These are phyloP conservation scores for Dianthus caryophyllus DNA, from an alignment of 148 eudicot genomes.

Conservation along the genomic window DNA sequence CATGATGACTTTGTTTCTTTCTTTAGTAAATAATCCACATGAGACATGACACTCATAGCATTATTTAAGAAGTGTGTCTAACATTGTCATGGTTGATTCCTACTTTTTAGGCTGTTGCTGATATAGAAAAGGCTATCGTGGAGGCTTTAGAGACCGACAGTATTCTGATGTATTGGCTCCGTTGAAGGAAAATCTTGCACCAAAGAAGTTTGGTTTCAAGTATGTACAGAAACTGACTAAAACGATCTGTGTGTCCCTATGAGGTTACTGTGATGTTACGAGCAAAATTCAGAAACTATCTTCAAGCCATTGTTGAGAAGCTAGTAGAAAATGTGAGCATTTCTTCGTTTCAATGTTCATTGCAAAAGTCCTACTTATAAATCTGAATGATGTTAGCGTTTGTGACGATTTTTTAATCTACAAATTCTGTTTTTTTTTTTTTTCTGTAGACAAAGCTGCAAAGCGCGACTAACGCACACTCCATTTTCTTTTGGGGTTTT, in stretches of 20 bases:
- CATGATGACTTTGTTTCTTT: neutral
- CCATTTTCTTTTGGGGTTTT: neutral
- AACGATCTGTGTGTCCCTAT: slow-evolving; percentile 44
- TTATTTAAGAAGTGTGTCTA: neutral
- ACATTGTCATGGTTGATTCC: slow-evolving; percentile 2
- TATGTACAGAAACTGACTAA: slow-evolving; percentile 71
- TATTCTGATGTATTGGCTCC: slow-evolving; percentile 73
- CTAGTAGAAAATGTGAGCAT: slow-evolving; percentile 73
- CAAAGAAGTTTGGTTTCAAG: slow-evolving; percentile 71
- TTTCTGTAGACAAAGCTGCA: slow-evolving; percentile 57
- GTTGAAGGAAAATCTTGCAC: slow-evolving; percentile 59
- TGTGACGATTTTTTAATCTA: neutral
- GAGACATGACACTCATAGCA: neutral
- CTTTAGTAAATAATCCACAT: neutral
- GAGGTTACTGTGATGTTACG: slow-evolving; percentile 85
- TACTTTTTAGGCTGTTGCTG: slow-evolving; percentile 59
- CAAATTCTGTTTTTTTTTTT: neutral
- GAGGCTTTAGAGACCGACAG: slow-evolving; percentile 81
- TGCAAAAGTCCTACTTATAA: too few relatives aligned
- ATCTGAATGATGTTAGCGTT: too few relatives aligned
- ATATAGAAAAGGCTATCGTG: slow-evolving; percentile 65
- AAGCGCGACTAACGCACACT: slow-evolving; percentile 29
- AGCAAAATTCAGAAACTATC: slow-evolving; percentile 70
- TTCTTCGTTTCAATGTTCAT: slow-evolving; percentile 4
- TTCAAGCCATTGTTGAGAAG: slow-evolving; percentile 77